Conservation (phyloP, 1,284 basidiomycete species). For the Moesziomyces sp. region DNA sequence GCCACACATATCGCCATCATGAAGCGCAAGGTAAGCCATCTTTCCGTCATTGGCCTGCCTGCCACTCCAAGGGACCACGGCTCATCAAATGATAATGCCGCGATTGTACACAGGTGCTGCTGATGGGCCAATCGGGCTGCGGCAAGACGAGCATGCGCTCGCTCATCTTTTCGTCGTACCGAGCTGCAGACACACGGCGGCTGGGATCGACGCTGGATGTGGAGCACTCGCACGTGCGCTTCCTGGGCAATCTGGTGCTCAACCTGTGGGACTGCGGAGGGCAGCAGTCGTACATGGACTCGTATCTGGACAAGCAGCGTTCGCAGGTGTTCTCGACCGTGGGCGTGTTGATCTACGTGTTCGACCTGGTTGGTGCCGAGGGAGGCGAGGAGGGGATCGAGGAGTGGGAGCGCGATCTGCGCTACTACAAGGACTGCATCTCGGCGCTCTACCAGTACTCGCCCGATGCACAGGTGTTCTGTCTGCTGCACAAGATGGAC, state of each 20-base stretch:
- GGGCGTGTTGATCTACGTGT: constrained; percentile 97
- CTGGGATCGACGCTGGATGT: constrained; percentile 97
- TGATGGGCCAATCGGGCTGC: constrained; percentile 69
- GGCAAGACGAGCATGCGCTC: constrained; percentile 95
- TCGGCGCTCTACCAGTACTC: constrained; percentile 56
- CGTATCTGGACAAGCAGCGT: constrained; percentile 88
- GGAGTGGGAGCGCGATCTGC: constrained; percentile 70
- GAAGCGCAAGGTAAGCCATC: constrained; percentile 38
- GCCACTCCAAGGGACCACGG: background rate
- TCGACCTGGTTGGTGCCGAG: constrained; percentile 76
- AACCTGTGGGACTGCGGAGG: constrained; percentile 99
- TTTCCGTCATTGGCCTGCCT: too few species aligned
- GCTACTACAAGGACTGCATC: constrained; percentile 65
- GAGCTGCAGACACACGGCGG: constrained; percentile 87
- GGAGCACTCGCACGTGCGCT: constrained; percentile 95
- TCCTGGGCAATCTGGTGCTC: constrained; percentile 90
- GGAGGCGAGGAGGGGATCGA: constrained; percentile 67
- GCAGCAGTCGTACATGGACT: constrained; percentile 97
- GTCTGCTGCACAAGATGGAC: constrained; percentile 97
- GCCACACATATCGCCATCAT: constrained; percentile 5
- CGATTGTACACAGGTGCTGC: constrained; percentile 40
- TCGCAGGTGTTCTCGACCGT: constrained; percentile 94
- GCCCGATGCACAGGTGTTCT: constrained; percentile 82
- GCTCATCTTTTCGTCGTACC: constrained; percentile 97
- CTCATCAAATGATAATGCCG: background rate